These are phyloP conservation scores for Omphalea diandra DNA, from an alignment of 441 rosid species.

Conservation along the genomic window DNA sequence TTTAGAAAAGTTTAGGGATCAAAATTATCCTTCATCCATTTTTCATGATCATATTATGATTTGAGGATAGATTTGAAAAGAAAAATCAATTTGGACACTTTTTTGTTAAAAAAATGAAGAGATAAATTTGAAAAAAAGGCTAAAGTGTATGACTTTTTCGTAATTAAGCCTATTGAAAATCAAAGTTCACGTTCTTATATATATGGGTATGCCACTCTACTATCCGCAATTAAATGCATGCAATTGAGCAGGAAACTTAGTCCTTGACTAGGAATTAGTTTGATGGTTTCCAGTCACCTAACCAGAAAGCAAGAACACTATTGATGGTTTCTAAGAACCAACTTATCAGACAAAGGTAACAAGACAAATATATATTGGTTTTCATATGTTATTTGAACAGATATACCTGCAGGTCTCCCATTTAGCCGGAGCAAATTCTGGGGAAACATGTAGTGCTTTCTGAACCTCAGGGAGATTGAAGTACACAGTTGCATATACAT, in stretches of 20 bases:
- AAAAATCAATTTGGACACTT: no score
- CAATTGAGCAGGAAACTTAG: neutral
- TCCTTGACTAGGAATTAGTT: neutral
- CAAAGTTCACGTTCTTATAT: no score
- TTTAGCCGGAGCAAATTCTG: conserved; percentile 58
- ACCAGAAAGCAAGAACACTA: neutral
- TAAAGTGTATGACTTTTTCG: no score
- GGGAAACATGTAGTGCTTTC: conserved; percentile 70
- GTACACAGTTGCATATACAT: conserved; percentile 63
- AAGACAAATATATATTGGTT: neutral
- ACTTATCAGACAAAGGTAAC: neutral
- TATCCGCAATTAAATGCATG: neutral
- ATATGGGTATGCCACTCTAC: neutral
- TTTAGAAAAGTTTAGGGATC: no score
- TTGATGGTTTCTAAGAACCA: neutral
- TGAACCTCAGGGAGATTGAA: conserved; percentile 89
- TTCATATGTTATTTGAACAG: neutral
- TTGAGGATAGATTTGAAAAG: no score
- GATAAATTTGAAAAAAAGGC: no score
- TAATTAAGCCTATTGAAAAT: no score
- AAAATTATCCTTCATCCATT: no score
- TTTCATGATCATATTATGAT: no score
- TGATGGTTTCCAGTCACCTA: neutral
- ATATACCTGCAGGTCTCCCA: conserved; percentile 94
- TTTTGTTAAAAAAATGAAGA: no score